phyloP scores from a whole-genome alignment of 2,329 filamentous ascomycete genomes.

The Ascochyta koolunga region DNA sequence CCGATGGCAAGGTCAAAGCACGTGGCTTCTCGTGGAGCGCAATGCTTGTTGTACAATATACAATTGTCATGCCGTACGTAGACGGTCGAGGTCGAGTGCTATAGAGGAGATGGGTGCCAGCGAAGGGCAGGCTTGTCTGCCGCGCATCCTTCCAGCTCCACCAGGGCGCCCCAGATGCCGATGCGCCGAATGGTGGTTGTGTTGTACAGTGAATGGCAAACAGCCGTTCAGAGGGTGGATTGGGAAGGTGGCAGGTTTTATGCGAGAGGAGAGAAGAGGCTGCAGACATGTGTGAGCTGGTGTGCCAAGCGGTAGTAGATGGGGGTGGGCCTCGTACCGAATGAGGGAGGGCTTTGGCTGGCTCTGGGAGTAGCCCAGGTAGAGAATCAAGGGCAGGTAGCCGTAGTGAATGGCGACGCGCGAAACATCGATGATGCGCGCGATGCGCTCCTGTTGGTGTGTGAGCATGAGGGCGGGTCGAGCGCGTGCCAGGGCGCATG shows the following conservation, averaged over 20 bases:
- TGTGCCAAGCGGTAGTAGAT: background rate
- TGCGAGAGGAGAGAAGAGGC: conserved; percentile 49
- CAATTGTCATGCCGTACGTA: conserved; percentile 20
- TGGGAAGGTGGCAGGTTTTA: conserved; percentile 22
- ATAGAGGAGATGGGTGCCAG: conserved; percentile 18
- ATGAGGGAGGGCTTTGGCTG: conserved; percentile 84
- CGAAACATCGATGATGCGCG: conserved; percentile 93
- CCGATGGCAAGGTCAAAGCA: conserved; percentile 17
- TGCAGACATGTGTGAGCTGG: conserved; percentile 28
- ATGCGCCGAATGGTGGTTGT: conserved; percentile 37
- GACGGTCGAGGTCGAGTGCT: conserved; percentile 21
- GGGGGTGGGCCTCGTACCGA: conserved; percentile 56
- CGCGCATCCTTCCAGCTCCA: conserved; percentile 12
- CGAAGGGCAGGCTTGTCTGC: conserved; percentile 4
- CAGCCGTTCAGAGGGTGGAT: conserved; percentile 21
- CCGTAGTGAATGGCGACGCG: conserved; percentile 96
- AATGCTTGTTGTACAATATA: conserved; percentile 25
- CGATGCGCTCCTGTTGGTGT: conserved; percentile 84
- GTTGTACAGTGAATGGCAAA: conserved; percentile 38
- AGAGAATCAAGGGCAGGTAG: conserved; percentile 95
- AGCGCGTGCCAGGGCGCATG: background rate
- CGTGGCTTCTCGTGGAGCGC: conserved; percentile 15
- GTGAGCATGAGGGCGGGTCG: conserved; percentile 1
- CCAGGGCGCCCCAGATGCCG: conserved; percentile 23
- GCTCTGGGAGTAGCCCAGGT: conserved; percentile 95